Evolutionary conservation across 768 basidiomycete genomes (phyloP).

Genomic region (Xerocomellus dryophilus): DNA sequence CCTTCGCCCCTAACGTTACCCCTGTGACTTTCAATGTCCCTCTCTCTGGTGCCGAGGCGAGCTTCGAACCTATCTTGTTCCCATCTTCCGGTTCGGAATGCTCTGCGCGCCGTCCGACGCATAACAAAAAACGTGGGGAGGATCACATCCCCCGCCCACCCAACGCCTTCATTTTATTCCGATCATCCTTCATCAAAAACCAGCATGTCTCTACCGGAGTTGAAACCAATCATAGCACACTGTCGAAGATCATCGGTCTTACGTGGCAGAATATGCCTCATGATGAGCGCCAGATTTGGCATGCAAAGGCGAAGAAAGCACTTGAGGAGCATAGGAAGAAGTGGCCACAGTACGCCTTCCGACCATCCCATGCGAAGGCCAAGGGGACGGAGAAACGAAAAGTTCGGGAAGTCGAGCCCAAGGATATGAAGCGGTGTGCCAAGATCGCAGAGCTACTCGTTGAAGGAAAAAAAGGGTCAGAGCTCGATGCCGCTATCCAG

Average conservation of each 20-base stretch:
- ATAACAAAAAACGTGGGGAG: constrained; percentile 67
- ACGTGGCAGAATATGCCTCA: constrained; percentile 79
- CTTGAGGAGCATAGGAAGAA: constrained; percentile 68
- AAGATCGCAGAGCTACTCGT: constrained; percentile 68
- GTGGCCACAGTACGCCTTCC: constrained; percentile 74
- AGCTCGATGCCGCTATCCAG: constrained; percentile 58
- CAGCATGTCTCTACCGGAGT: constrained; percentile 74
- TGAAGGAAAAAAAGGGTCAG: constrained; percentile 62
- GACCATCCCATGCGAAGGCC: constrained; percentile 48
- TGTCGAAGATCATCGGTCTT: constrained; percentile 81
- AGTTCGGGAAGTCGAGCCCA: constrained; percentile 40
- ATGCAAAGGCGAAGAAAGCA: constrained; percentile 68
- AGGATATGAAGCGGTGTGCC: constrained; percentile 57
- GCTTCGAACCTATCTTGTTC: constrained; percentile 54
- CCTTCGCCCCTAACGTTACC: constrained; percentile 58
- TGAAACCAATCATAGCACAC: constrained; percentile 79
- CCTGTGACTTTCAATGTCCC: constrained; percentile 56
- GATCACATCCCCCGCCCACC: constrained; percentile 82
- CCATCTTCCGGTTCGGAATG: constrained; percentile 41
- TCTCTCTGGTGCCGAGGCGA: constrained; percentile 35
- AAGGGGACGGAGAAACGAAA: constrained; percentile 34
- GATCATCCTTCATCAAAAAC: constrained; percentile 76
- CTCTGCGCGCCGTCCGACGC: constrained; percentile 45
- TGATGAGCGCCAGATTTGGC: constrained; percentile 76
- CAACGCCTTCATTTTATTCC: constrained; percentile 86